Conservation (phyloP, 2,329 filamentous ascomycete species). For the Epichloe baconii region DNA sequence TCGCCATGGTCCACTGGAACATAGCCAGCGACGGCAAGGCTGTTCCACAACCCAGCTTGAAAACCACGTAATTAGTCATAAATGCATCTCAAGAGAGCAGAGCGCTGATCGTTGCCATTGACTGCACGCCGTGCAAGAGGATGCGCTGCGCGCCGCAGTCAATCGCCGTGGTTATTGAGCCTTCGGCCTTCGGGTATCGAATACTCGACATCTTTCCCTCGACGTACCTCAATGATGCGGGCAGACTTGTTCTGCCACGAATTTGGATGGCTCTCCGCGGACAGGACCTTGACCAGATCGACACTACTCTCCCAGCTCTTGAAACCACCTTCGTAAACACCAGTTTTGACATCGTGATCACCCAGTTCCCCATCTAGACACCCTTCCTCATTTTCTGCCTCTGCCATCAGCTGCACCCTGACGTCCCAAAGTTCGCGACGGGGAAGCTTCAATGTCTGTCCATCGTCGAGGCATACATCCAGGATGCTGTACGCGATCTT, state of each 20-base stretch:
- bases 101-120: not conserved
- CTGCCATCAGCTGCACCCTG: constrained; percentile 67
- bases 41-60: constrained; percentile 64
- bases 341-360: constrained; percentile 63
- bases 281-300: constrained; percentile 60
- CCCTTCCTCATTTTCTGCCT: constrained; percentile 36
- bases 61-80: constrained; percentile 9
- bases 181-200: not conserved
- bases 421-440: constrained; percentile 74
- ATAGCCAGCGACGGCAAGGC: constrained; percentile 60
- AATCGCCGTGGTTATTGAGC: too few species aligned
- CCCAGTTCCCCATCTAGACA: constrained; percentile 37
- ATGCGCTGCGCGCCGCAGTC: too few species aligned
- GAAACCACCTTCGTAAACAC: constrained; percentile 76
- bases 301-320: constrained; percentile 84
- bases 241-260: constrained; percentile 21
- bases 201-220: not conserved
- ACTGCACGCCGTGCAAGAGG: not conserved
- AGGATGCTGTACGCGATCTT: constrained; percentile 59
- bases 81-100: not conserved
- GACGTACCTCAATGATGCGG: constrained; percentile 41
- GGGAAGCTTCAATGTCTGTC: constrained; percentile 42
- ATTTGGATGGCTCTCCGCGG: constrained; percentile 25
- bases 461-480: constrained; percentile 43
- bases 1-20: constrained; percentile 45